Conservation (phyloP, 257 asterid genomes). For the Rauvolfia tetraphylla region DNA sequence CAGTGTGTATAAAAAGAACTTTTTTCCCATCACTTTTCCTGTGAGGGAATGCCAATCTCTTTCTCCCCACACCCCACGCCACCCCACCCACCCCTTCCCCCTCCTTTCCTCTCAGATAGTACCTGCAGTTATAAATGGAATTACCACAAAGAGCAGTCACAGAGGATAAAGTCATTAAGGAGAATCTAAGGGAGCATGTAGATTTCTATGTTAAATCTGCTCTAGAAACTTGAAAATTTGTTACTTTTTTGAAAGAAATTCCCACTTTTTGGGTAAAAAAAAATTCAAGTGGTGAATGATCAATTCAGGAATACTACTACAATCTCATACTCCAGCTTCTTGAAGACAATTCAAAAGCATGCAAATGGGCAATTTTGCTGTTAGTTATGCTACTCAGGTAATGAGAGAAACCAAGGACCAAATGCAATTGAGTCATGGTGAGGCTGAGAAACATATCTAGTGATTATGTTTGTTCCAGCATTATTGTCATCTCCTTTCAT, state of each 20-base stretch:
- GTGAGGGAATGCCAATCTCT: conserved; percentile 38
- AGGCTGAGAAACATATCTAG: conserved; percentile 21
- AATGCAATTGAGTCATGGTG: conserved; percentile 14
- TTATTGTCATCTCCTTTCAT: conserved; percentile 33
- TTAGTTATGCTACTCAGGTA: conserved; percentile 1
- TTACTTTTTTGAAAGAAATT: not conserved
- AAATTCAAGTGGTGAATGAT: not conserved
- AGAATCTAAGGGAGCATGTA: conserved; percentile 5
- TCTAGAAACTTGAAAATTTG: not conserved
- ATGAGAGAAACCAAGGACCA: conserved; percentile 1
- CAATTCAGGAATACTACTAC: not conserved
- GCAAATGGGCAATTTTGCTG: conserved; percentile 7
- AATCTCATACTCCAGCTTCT: not conserved
- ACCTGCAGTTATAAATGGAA: conserved; percentile 20
- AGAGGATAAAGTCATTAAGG: conserved; percentile 7
- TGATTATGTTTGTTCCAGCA: conserved; percentile 36
- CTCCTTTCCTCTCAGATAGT: conserved; percentile 12
- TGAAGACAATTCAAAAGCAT: conserved; percentile 5
- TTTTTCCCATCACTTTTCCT: conserved; percentile 47
- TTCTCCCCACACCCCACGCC: conserved; percentile 14
- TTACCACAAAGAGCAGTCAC: conserved; percentile 21
- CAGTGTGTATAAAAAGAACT: conserved; percentile 77
- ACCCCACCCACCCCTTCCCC: conserved; percentile 11
- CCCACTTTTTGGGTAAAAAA: not conserved
- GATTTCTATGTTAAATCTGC: not conserved